Conservation (phyloP, 495 filamentous ascomycete genomes). For the Xylaria cubensis region DNA sequence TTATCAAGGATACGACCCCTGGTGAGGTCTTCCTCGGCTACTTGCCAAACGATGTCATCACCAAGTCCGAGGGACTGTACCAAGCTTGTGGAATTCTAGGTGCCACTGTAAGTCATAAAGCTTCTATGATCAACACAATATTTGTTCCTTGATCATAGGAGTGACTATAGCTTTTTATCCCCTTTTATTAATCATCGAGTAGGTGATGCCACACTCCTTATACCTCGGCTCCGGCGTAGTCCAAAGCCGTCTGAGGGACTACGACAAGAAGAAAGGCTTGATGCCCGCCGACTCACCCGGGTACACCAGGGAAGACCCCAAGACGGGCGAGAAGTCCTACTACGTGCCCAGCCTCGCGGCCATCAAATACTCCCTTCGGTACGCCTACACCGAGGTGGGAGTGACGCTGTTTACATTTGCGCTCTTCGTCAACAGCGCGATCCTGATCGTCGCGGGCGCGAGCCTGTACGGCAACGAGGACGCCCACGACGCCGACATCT, state of each 20-base stretch:
- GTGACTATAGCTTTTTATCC: background rate
- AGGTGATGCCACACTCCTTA: conserved; percentile 87
- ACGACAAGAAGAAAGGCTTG: conserved; percentile 69
- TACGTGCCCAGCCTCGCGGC: conserved; percentile 82
- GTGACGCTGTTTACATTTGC: conserved; percentile 89
- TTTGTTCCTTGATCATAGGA: background rate
- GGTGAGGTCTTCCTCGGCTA: conserved; percentile 86
- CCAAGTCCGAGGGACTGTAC: conserved; percentile 72
- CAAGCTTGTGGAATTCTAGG: conserved; percentile 92
- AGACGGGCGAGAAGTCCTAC: conserved; percentile 55
- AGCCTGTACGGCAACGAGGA: conserved; percentile 68
- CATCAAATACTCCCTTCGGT: conserved; percentile 78
- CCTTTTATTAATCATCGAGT: background rate
- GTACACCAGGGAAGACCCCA: conserved; percentile 35
- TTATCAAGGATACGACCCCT: conserved; percentile 71
- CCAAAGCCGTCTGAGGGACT: conserved; percentile 80
- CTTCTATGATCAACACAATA: background rate
- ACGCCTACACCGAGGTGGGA: conserved; percentile 76
- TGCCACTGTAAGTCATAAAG: conserved; percentile 65
- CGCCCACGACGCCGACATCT: conserved; percentile 73
- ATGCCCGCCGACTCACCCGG: conserved; percentile 45
- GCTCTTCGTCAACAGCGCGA: conserved; percentile 91
- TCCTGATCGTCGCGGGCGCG: conserved; percentile 87
- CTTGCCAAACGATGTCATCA: conserved; percentile 76
- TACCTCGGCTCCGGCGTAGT: conserved; percentile 91